Evolutionary conservation across 192 early-diverging fungal species (phyloP), one percentile per base, ranked within the genome.

Genomic region (Coemansia sp.): DNA sequence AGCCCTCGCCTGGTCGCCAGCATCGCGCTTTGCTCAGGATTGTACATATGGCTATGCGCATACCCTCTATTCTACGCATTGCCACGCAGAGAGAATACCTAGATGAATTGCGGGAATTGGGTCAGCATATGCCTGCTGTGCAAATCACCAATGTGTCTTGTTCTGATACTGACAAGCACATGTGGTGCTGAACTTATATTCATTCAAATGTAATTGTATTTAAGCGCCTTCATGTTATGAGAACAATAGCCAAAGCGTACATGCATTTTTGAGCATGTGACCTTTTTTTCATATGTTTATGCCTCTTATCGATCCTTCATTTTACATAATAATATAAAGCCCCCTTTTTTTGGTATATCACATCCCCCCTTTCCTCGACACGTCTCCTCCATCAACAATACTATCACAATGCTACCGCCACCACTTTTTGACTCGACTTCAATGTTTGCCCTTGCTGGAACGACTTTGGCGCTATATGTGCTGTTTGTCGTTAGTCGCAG

Each of bases 1-100:
- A 64, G 28, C 50, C 62, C 63, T 55, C 66, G 23, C 37, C 44
- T 0, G 30, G 33, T 14, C 43, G 67, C 8, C 21, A 30, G 6
- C 50, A 46, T 9, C 62, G 78, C 5, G 73, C 74, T 0, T 10
- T 80, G 59, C 39, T 70, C 0, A 81, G 76, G 59, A 70, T 71
- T 11, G 64, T 67, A 11, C 55, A 64, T 64, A 21, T 70, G 40
- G 67, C 66, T 8, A 61, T 64, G 9, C 69, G 78, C 2, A 30
- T 53, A 4, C 78, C 78, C 0, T 69, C 74, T 9, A 26, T 81
- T 30, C 43, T 81, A 11, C 46, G 63, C 11, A 50, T 80, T 4
- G 16, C 30, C 16, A 75, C 67, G 2, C 78, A 72, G 33, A 2
- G 44, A 1, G 49, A 69, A 39, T 21, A 72, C 35, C 28, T 72